Evolutionary conservation across 257 asterid genomes (phyloP).

Genomic region (Jacaranda mimosifolia): DNA sequence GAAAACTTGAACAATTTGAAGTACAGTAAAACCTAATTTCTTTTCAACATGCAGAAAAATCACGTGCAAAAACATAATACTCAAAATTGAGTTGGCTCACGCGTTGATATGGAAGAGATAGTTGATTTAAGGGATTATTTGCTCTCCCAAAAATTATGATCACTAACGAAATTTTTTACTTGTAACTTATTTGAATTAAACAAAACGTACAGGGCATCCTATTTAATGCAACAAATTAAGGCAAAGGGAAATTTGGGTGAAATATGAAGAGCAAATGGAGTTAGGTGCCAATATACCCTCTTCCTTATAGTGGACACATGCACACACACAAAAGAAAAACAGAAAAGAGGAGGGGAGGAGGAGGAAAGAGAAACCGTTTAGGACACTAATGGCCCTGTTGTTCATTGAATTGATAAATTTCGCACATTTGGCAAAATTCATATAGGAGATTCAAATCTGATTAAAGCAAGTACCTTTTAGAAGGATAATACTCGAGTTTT

Average conservation of each 20-base stretch:
- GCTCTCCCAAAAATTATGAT: not conserved
- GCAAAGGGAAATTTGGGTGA: not conserved
- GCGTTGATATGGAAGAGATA: not conserved
- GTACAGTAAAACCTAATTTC: slow-evolving; percentile 13
- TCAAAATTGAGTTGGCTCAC: slow-evolving; percentile 20
- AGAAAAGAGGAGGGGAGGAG: not conserved
- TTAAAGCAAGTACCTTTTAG: slow-evolving; percentile 12
- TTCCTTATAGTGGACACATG: not conserved
- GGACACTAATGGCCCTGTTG: slow-evolving; percentile 8
- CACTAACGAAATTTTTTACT: slow-evolving; percentile 1
- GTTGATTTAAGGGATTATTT: not conserved
- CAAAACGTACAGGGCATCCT: not conserved
- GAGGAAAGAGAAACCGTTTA: not conserved
- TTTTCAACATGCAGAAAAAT: slow-evolving; percentile 14
- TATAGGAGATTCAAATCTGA: not conserved
- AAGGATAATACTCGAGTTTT: not conserved
- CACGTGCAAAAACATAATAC: not conserved
- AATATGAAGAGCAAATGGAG: not conserved
- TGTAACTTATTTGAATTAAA: not conserved
- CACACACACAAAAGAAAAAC: not conserved
- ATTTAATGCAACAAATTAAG: not conserved
- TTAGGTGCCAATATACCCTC: not conserved
- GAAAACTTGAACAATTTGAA: not conserved
- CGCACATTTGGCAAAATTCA: not conserved
- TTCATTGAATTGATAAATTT: not conserved